Conservation (phyloP, 495 filamentous ascomycete species). For the Parathielavia appendiculata region DNA sequence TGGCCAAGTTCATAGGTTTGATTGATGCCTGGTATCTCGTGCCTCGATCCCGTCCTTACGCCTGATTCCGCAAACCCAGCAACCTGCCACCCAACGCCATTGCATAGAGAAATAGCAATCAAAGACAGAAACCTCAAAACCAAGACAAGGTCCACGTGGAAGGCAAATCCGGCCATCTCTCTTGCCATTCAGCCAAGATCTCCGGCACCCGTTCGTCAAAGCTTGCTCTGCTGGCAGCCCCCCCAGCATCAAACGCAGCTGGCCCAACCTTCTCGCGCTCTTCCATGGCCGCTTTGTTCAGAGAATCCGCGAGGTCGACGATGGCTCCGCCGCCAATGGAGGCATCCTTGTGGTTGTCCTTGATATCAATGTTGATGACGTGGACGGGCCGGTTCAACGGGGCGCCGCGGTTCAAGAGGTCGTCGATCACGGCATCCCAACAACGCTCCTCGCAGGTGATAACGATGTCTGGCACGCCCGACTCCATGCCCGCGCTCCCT, state of each 20-base stretch:
- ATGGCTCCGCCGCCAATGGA: slow-evolving; percentile 87
- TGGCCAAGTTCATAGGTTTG: not conserved
- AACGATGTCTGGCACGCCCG: slow-evolving; percentile 87
- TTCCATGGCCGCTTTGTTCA: slow-evolving; percentile 76
- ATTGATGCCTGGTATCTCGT: slow-evolving; percentile 13
- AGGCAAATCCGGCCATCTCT: slow-evolving; percentile 84
- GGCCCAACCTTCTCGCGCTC: slow-evolving; percentile 63
- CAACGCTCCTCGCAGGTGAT: slow-evolving; percentile 98
- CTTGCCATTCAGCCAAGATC: slow-evolving; percentile 93
- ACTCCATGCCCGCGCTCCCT: slow-evolving; percentile 75
- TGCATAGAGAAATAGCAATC: not conserved
- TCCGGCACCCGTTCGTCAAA: slow-evolving; percentile 95
- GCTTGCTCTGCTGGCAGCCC: slow-evolving; percentile 58
- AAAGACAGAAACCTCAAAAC: slow-evolving; percentile 55
- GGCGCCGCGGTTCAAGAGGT: slow-evolving; percentile 76
- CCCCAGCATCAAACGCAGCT: slow-evolving; percentile 63
- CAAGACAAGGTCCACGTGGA: slow-evolving; percentile 93
- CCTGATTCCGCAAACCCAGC: not conserved
- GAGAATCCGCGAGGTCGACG: slow-evolving; percentile 77
- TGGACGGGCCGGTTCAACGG: slow-evolving; percentile 88
- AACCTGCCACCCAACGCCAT: slow-evolving; percentile 3
- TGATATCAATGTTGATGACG: slow-evolving; percentile 96
- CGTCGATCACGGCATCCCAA: slow-evolving; percentile 97
- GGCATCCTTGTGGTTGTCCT: slow-evolving; percentile 97
- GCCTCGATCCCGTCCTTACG: slow-evolving; percentile 1